A percentile compares a stretch with the other conserved stretches of the same genome.
These are phyloP conservation scores for Candida tropicalis DNA, from an alignment of 1,139 yeast species.

Conservation along the genomic window DNA sequence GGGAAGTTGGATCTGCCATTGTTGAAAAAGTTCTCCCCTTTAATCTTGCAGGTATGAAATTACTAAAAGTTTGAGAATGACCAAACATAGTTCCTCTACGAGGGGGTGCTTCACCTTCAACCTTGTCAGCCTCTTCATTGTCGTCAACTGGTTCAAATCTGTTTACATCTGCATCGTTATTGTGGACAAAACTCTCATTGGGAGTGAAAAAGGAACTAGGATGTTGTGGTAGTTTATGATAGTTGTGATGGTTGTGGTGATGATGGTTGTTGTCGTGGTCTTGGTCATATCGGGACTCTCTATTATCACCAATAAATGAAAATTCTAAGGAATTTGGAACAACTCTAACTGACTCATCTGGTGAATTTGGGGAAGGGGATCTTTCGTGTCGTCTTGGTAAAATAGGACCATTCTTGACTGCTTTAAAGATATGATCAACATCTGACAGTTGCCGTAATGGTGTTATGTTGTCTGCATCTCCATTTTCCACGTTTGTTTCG, in stretches of 20 bases:
- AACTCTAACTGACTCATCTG: slow-evolving; percentile 23
- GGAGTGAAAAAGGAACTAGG: slow-evolving; percentile 8
- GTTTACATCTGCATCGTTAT: slow-evolving; percentile 9
- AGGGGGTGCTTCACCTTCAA: background rate
- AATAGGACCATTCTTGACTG: slow-evolving; percentile 8
- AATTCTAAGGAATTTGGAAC: slow-evolving; percentile 34
- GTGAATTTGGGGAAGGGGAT: slow-evolving; percentile 9
- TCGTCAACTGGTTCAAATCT: slow-evolving; percentile 5
- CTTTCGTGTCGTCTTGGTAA: background rate
- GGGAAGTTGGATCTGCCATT: slow-evolving; percentile 7
- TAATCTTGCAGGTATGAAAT: slow-evolving; percentile 20
- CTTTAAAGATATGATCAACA: slow-evolving; percentile 9
- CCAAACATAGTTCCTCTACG: slow-evolving; percentile 1
- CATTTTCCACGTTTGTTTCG: background rate
- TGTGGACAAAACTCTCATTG: slow-evolving; percentile 10
- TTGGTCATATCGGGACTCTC: slow-evolving; percentile 31
- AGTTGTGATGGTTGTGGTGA: slow-evolving; percentile 15
- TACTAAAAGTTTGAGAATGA: slow-evolving; percentile 16
- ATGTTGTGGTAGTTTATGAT: slow-evolving; percentile 11
- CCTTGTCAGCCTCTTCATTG: background rate
- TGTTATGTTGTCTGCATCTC: background rate
- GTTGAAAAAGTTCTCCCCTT: slow-evolving; percentile 15
- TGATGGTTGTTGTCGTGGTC: slow-evolving; percentile 16
- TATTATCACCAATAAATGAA: slow-evolving; percentile 25
- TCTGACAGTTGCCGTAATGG: slow-evolving; percentile 11